Evolutionary conservation across 495 filamentous ascomycete species (phyloP).

Genomic region (Bacidia gigantensis): DNA sequence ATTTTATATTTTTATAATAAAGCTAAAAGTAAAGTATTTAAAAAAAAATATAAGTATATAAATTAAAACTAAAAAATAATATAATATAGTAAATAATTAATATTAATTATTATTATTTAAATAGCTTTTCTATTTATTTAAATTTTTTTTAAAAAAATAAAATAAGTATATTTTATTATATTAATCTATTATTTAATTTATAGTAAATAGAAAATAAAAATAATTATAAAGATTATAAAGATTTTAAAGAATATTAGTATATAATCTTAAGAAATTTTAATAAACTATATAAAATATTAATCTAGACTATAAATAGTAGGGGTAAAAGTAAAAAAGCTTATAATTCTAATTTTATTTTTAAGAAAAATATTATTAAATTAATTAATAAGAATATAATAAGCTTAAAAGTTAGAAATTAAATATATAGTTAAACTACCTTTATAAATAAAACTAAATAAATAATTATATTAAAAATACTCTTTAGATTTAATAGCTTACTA

Average conservation of each 20-base stretch:
- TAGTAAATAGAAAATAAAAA: too few species aligned
- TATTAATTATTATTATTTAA: slow-evolving; percentile 3
- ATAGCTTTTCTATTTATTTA: too few species aligned
- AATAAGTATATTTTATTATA: background rate
- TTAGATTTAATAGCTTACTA: too few species aligned
- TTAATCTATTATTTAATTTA: background rate
- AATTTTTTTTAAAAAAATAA: background rate
- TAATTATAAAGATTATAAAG: background rate
- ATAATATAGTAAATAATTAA: background rate
- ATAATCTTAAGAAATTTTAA: background rate
- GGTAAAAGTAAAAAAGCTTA: background rate
- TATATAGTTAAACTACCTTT: background rate
- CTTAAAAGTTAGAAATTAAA: background rate
- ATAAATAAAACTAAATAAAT: too few species aligned
- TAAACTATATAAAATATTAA: background rate
- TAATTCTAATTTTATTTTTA: background rate
- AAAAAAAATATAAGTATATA: too few species aligned
- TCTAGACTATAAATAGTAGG: background rate
- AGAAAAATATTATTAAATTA: background rate
- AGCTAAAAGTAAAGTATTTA: too few species aligned
- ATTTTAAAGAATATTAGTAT: slow-evolving; percentile 5
- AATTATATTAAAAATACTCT: background rate
- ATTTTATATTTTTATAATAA: too few species aligned
- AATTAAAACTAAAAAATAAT: too few species aligned
- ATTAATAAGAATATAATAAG: background rate